phyloP scores from a whole-genome alignment of 164 flowering plant genomes.

The Aristolochia contorta region DNA sequence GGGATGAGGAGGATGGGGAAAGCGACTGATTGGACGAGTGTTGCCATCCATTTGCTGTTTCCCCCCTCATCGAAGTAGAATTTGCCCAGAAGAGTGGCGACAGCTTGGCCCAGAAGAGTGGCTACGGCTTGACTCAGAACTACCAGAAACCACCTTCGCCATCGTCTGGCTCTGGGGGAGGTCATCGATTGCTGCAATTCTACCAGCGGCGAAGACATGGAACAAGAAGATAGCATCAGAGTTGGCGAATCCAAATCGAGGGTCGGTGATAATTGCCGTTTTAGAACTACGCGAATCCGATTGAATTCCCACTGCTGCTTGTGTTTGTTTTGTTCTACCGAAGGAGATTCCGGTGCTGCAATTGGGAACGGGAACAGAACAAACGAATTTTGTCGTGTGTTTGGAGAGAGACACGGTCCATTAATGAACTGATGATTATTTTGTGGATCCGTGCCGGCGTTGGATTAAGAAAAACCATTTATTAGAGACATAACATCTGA shows the following conservation, averaged over 20 bases:
- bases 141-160: constrained; percentile 30
- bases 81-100: constrained; percentile 21
- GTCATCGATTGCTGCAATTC: neutral
- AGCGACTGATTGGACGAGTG: constrained; percentile 21
- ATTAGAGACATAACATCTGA: too few relatives aligned
- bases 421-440: too few relatives aligned
- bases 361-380: too few relatives aligned
- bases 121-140: constrained; percentile 17
- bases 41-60: constrained; percentile 28
- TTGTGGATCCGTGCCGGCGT: too few relatives aligned
- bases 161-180: neutral
- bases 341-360: too few relatives aligned
- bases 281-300: too few relatives aligned
- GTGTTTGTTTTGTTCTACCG: too few relatives aligned
- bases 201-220: neutral
- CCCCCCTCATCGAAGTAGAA: constrained; percentile 27
- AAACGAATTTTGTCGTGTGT: too few relatives aligned
- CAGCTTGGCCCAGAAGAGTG: constrained; percentile 21
- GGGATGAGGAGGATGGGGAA: constrained; percentile 22
- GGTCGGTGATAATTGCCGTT: too few relatives aligned
- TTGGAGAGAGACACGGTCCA: too few relatives aligned
- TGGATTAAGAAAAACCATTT: too few relatives aligned
- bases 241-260: neutral
- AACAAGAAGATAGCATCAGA: neutral
- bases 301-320: too few relatives aligned